Base-by-base conservation (phyloP, 208 protist species). In the Trypanosomatidae sp. region DNA sequence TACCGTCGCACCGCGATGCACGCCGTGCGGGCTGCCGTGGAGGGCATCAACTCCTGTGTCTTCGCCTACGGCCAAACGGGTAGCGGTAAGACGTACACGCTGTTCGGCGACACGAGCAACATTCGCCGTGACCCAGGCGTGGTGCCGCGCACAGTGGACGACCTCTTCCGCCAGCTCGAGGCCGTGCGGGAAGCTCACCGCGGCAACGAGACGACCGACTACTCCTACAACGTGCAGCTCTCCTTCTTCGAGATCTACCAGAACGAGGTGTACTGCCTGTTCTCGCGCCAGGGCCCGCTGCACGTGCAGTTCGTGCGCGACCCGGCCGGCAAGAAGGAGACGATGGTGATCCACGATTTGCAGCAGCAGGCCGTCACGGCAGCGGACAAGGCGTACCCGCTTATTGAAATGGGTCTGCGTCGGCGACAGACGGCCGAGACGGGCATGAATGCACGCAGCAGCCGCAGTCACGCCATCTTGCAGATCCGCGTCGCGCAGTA, bases 391-490 rank as follows among this genome's bases (percentile, higher is more conserved):
- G 83, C 83, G 56, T 86, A 88, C 68, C 81, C 80, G 33, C 66
- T 95, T 46, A 77, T 98, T 10, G 91, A 96, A 71, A 74, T 87
- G 76, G 97, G 97, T 12, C 86, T 95, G 49, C 84, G 86, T n/a
- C 71, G 84, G 43, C 86, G 95, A 22, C 91, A 93, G 71, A 95
- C 91, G 0, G 92, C 88, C 47, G 88, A 92, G 79, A 99, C 97
- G 4, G 87, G 91, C 52, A 98, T 98, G 94, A 99, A 99, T 10
- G 39, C 64, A 36, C 64, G 41, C 25, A 68, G 64, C 64, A 68
- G 64, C 39, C 64, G 64, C 1, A 98, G 98, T 15, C 98, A 99
- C 85, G 97, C 97, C 19, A 95, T 99, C 39, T 86, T 99, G 60
- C 82, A 95, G 62, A 30, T 95, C 28, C 76, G 82, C 49, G 74